Percentiles rank a stretch among this genome's conserved stretches.
phyloP scores from a whole-genome alignment of 2,329 filamentous ascomycete genomes.

The Paraphoma sp. region DNA sequence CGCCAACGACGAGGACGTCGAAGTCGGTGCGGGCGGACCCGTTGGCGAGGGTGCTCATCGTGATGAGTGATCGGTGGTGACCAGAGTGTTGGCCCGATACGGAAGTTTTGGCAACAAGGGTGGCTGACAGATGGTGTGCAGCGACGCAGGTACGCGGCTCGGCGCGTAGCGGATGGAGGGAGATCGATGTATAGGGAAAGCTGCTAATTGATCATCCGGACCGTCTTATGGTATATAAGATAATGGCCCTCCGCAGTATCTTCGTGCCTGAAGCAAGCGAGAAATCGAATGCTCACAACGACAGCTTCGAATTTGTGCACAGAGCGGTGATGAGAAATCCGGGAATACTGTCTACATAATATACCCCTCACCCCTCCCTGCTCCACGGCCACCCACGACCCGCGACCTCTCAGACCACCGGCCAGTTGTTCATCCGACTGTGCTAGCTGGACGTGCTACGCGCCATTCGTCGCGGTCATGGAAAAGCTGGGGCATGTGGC shows the following conservation, averaged over 20 bases:
- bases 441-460: not conserved
- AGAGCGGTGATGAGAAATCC: not conserved
- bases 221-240: too few relatives aligned
- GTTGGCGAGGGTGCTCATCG: conserved; percentile 27
- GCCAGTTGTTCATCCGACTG: not conserved
- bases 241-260: too few relatives aligned
- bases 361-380: not conserved
- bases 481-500: not conserved
- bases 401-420: not conserved
- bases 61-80: conserved; percentile 2
- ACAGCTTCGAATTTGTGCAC: not conserved
- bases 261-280: not conserved
- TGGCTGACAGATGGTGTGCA: not conserved
- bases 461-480: not conserved
- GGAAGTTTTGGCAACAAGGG: not conserved
- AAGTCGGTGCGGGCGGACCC: conserved; percentile 26
- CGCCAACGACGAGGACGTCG: conserved; percentile 69
- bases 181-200: not conserved
- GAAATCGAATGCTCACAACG: not conserved
- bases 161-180: not conserved
- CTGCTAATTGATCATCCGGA: not conserved
- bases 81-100: not conserved
- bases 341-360: not conserved
- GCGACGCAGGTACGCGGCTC: not conserved
- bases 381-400: not conserved